Evolutionary conservation across 306 rosid species (phyloP).

Genomic region (Citrullus mucosospermus): DNA sequence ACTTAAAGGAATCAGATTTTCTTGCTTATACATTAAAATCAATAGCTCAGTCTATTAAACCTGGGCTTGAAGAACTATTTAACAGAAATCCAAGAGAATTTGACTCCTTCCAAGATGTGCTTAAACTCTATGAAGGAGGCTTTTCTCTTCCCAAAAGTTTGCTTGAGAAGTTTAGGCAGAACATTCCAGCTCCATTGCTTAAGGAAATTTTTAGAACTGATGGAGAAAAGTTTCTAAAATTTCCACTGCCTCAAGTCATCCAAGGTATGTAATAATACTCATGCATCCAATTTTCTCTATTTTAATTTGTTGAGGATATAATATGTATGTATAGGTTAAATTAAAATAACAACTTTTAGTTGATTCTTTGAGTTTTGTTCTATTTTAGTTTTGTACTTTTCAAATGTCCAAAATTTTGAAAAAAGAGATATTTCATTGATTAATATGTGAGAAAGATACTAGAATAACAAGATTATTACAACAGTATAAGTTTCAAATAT

Average conservation of each 20-base stretch:
- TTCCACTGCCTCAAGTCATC: background rate
- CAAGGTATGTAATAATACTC: background rate
- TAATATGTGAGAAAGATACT: too few species aligned
- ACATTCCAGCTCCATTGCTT: slow-evolving; percentile 40
- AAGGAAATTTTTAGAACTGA: slow-evolving; percentile 65
- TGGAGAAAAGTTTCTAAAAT: slow-evolving; percentile 20
- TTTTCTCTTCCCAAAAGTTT: slow-evolving; percentile 35
- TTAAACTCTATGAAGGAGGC: slow-evolving; percentile 17
- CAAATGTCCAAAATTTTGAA: too few species aligned
- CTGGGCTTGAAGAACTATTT: slow-evolving; percentile 7
- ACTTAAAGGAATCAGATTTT: too few species aligned
- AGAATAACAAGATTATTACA: too few species aligned
- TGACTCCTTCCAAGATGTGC: background rate
- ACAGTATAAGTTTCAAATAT: too few species aligned
- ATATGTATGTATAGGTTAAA: too few species aligned
- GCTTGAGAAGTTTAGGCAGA: slow-evolving; percentile 31
- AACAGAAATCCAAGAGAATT: slow-evolving; percentile 30
- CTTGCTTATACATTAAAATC: slow-evolving; percentile 40
- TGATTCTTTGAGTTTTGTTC: too few species aligned
- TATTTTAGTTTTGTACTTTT: too few species aligned
- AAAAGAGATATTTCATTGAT: too few species aligned
- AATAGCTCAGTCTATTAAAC: slow-evolving; percentile 23
- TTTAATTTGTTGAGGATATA: too few species aligned
- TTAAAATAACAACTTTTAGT: too few species aligned
- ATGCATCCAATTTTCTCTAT: too few species aligned